Base-by-base conservation (phyloP, 345 rosid genomes). In the Salix udensis region DNA sequence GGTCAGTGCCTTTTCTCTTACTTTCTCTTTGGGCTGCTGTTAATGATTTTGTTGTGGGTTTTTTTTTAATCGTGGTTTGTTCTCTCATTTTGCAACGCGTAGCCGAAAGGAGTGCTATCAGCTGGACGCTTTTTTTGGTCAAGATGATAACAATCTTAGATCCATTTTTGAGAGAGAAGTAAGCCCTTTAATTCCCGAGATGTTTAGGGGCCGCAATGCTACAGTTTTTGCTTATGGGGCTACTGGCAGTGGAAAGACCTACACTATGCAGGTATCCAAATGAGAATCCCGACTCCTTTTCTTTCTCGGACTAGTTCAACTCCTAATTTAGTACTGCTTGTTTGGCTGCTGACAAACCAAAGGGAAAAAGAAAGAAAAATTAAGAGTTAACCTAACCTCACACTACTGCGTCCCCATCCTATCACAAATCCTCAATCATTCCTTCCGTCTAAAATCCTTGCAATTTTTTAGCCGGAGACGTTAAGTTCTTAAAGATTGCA, bases 241-340 rank as follows among this genome's bases (percentile, higher is more conserved):
- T 53, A 91, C 98, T 4, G 98, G 98, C 42, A 96, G 97, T 61
- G 99, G 97, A 39, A 96, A 96, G 81, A 96, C 98, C 10, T 96
- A 84, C 75, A 89, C 97, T 0, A 96, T 96, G 99, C 99, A 91
- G 98, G 99, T 93, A 77, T 0, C 16, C 31, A 7, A 8, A 40
- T 9, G 44, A 40, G 44, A 40, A 10, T 40, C 13, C 12, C 44
- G 12, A 11, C 44, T 40, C 44, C 44, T 40, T 18, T 31, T 5
- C 65, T 50, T 26, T 23, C 53, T 50, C 28, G 36, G 8, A 50
- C 3, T 1, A 39, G 4, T 52, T 23, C 31, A 39, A n/a, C 53
- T 36, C 55, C 11, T 68, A 7, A 12, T 10, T 60, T 44, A 13
- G 18, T 12, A 3, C 48, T 0, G 16, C 48, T 44, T 44, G 48